A percentile compares a stretch with the other conserved stretches of the same genome.
These are phyloP conservation scores for Pythium apleroticum DNA, from an alignment of 352 stramenopile genomes.

Conservation along the genomic window DNA sequence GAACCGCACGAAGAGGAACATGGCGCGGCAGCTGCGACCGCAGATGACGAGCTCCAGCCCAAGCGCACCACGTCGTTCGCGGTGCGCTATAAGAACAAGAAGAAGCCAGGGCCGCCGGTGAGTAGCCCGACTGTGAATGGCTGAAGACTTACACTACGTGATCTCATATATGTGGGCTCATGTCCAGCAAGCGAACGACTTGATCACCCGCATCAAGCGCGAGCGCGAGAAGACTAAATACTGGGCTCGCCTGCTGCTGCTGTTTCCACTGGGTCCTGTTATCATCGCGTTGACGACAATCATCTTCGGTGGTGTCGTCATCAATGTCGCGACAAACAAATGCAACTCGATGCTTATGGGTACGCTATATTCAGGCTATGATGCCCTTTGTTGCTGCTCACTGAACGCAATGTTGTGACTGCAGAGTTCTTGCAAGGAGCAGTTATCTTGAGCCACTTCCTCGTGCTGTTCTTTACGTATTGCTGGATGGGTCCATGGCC, in stretches of 20 bases:
- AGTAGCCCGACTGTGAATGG: slow-evolving; percentile 9
- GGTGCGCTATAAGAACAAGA: slow-evolving; percentile 43
- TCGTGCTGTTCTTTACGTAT: slow-evolving; percentile 70
- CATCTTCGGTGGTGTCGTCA: slow-evolving; percentile 62
- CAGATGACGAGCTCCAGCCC: slow-evolving; percentile 38
- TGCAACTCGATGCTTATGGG: slow-evolving; percentile 70
- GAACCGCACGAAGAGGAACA: not conserved
- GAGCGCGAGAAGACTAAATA: slow-evolving; percentile 74
- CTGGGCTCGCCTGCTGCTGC: slow-evolving; percentile 58
- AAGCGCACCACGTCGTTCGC: slow-evolving; percentile 67
- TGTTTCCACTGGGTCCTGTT: slow-evolving; percentile 67
- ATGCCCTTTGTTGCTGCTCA: slow-evolving; percentile 3
- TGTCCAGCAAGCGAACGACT: slow-evolving; percentile 38
- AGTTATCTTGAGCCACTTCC: slow-evolving; percentile 61
- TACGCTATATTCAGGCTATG: slow-evolving; percentile 26
- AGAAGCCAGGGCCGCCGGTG: slow-evolving; percentile 28
- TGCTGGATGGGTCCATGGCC: slow-evolving; percentile 65
- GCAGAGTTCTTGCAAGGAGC: slow-evolving; percentile 66
- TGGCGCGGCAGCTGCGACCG: not conserved
- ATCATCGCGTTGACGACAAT: slow-evolving; percentile 58
- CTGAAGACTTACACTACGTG: slow-evolving; percentile 4
- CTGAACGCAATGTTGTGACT: not conserved
- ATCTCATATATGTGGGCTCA: not conserved
- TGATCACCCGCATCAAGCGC: slow-evolving; percentile 47
- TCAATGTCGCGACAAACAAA: slow-evolving; percentile 62